phyloP scores from a whole-genome alignment of 805 yeast genomes.

The Brettanomyces sp. region DNA sequence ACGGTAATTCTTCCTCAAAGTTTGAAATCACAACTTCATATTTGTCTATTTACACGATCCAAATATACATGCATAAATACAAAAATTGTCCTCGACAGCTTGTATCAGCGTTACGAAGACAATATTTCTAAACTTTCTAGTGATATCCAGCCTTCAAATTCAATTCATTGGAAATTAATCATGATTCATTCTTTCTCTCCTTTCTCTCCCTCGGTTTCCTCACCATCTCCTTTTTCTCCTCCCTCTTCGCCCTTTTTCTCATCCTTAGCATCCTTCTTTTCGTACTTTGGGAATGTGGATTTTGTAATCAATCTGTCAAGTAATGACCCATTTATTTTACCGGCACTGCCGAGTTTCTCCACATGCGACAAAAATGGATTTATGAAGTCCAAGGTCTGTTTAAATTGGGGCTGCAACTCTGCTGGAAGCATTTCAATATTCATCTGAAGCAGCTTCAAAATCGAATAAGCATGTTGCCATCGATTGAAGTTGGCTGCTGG shows the following conservation, averaged over 20 bases:
- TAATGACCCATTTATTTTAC: constrained; percentile 5
- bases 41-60: too few species aligned
- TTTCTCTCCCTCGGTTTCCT: too few species aligned
- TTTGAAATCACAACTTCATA: too few species aligned
- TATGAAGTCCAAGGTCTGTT: constrained; percentile 5
- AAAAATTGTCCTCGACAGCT: too few species aligned
- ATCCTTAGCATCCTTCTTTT: constrained; percentile 2
- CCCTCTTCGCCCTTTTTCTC: not conserved
- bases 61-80: too few species aligned
- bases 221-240: not conserved
- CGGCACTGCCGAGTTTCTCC: constrained; percentile 8
- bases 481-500: constrained; percentile 5
- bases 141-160: too few species aligned
- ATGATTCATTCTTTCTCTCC: too few species aligned
- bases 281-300: not conserved
- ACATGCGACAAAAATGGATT: constrained; percentile 9
- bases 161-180: too few species aligned
- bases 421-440: constrained; percentile 8
- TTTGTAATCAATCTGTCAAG: constrained; percentile 6
- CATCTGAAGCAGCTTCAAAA: constrained; percentile 9
- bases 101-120: too few species aligned
- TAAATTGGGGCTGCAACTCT: constrained; percentile 5
- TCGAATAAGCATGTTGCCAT: constrained; percentile 12
- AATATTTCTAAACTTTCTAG: too few species aligned
- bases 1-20: too few species aligned